phyloP scores from a whole-genome alignment of 2,329 filamentous ascomycete species.

The Aspergillus ibericus region DNA sequence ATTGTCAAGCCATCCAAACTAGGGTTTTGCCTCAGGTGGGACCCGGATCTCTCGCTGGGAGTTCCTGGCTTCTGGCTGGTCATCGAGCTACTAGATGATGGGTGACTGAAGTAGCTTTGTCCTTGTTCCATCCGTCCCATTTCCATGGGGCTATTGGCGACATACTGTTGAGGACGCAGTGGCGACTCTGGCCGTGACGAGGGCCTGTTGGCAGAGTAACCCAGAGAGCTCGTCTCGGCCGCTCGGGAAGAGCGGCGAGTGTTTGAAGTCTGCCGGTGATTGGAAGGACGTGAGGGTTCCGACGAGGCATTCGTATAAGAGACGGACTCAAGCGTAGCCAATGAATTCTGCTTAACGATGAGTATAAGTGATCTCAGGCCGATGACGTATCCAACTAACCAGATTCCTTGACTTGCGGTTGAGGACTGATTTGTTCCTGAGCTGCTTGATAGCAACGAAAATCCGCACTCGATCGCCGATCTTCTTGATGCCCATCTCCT shows the following conservation, averaged over 20 bases:
- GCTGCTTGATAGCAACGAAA: conserved; percentile 79
- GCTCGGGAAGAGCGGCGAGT: conserved; percentile 63
- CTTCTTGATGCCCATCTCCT: conserved; percentile 98
- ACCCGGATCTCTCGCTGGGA: conserved; percentile 65
- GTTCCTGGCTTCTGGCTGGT: conserved; percentile 60
- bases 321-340: conserved; percentile 73
- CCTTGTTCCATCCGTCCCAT: conserved; percentile 51
- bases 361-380: conserved; percentile 11
- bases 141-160: conserved; percentile 59
- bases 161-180: conserved; percentile 61
- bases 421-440: conserved; percentile 72
- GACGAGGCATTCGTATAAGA: conserved; percentile 59
- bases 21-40: conserved; percentile 75
- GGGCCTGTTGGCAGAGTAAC: conserved; percentile 53
- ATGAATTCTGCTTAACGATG: conserved; percentile 66
- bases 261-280: conserved; percentile 50
- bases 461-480: conserved; percentile 94
- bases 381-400: conserved; percentile 53
- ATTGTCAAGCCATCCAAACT: conserved; percentile 85
- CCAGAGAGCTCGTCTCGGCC: conserved; percentile 39
- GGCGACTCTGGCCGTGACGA: conserved; percentile 72
- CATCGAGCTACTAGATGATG: conserved; percentile 54
- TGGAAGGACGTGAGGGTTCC: conserved; percentile 63
- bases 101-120: conserved; percentile 55
- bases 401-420: conserved; percentile 82